Percentiles rank a stretch among this genome's conserved stretches.
These are phyloP conservation scores for Trichoderma koningiopsis DNA, from an alignment of 2,329 filamentous ascomycete genomes.

Conservation along the genomic window DNA sequence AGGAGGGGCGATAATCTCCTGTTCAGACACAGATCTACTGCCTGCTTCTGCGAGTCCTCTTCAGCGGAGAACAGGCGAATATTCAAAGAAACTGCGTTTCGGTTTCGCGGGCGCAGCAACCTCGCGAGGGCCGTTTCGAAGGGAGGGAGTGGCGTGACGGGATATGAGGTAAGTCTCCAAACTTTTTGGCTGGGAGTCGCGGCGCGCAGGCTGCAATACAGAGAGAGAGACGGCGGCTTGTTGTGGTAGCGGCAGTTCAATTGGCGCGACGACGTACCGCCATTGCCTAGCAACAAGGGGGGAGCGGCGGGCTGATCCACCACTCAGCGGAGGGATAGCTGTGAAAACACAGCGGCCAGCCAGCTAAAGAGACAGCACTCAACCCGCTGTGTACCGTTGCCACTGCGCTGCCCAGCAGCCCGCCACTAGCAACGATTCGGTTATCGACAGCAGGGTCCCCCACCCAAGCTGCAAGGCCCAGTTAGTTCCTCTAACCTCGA, in stretches of 20 bases:
- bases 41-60: not conserved
- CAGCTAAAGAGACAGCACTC: not conserved
- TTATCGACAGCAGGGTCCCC: not conserved
- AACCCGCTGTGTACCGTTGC: constrained; percentile 2
- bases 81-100: not conserved
- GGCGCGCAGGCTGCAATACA: constrained; percentile 20
- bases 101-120: not conserved
- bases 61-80: not conserved
- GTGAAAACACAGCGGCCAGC: constrained; percentile 4
- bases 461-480: not conserved
- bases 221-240: not conserved
- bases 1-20: not conserved
- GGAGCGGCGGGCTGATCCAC: not conserved
- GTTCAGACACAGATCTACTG: not conserved
- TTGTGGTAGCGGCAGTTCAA: constrained; percentile 26
- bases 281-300: constrained; percentile 34
- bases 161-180: not conserved
- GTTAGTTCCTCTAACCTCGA: not conserved
- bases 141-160: constrained; percentile 14
- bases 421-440: not conserved
- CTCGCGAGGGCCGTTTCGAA: not conserved
- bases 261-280: constrained; percentile 24
- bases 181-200: constrained; percentile 17
- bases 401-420: constrained; percentile 8
- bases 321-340: not conserved